Conservation (phyloP, 768 basidiomycete species). For the Coprinopsis sp. region DNA sequence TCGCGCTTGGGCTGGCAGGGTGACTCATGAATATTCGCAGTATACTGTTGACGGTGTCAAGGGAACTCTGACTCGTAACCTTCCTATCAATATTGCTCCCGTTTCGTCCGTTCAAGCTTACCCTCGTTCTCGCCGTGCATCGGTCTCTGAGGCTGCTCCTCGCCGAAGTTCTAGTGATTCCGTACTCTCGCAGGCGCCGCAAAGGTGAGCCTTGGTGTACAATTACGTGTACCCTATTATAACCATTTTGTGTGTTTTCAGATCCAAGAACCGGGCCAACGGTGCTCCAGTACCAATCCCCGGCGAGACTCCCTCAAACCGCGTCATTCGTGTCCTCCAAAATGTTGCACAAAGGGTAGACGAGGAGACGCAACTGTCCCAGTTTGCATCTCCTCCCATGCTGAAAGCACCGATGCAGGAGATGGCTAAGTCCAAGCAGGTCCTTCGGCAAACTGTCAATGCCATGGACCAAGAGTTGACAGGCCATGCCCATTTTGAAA, state of each 20-base stretch:
- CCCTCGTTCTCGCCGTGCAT: conserved; percentile 39
- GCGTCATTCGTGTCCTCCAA: conserved; percentile 74
- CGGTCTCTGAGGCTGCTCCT: conserved; percentile 37
- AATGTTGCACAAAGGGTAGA: conserved; percentile 75
- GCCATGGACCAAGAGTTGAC: conserved; percentile 70
- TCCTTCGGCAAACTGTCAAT: conserved; percentile 63
- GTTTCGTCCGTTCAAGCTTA: conserved; percentile 37
- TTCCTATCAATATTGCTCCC: conserved; percentile 71
- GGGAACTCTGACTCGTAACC: conserved; percentile 59
- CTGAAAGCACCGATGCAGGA: conserved; percentile 55
- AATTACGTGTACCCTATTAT: too few relatives aligned
- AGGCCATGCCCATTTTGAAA: conserved; percentile 47
- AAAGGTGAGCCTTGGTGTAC: conserved; percentile 33
- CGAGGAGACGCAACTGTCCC: conserved; percentile 65
- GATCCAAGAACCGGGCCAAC: conserved; percentile 3
- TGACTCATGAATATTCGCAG: conserved; percentile 10
- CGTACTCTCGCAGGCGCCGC: conserved; percentile 37
- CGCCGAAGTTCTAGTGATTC: conserved; percentile 46
- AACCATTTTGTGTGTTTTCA: too few relatives aligned
- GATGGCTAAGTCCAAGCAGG: conserved; percentile 77
- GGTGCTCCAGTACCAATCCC: conserved; percentile 9
- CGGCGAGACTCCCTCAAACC: conserved; percentile 47
- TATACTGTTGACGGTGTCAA: conserved; percentile 79
- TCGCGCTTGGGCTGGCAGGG: background rate
- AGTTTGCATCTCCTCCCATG: conserved; percentile 47